Conservation (phyloP, 2,329 filamentous ascomycete species). For the Boeremia exigua region DNA sequence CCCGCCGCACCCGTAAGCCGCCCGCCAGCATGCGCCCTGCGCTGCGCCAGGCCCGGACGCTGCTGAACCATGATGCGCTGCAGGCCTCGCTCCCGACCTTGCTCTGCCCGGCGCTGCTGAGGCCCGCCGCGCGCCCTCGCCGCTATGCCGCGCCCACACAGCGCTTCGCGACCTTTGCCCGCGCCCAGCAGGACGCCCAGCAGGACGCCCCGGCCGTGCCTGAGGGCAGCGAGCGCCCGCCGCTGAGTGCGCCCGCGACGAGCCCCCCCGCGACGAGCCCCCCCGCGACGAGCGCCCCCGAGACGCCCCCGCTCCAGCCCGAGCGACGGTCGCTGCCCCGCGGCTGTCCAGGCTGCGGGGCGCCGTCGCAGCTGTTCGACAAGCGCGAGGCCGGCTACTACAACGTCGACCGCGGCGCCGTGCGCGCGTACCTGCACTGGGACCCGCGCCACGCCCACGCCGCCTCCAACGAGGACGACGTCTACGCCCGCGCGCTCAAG, state of each 20-base stretch:
- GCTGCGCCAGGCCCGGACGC: constrained; percentile 35
- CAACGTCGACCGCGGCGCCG: constrained; percentile 55
- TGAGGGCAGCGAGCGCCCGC: constrained; percentile 6
- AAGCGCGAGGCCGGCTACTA: constrained; percentile 65
- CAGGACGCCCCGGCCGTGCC: constrained; percentile 8
- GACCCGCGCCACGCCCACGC: constrained; percentile 28
- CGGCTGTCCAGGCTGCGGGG: constrained; percentile 69
- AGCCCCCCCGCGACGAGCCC: background rate
- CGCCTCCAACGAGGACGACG: constrained; percentile 41
- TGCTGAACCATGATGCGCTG: constrained; percentile 31
- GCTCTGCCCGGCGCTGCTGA: constrained; percentile 44
- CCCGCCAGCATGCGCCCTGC: constrained; percentile 40
- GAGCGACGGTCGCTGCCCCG: constrained; percentile 50
- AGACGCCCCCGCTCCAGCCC: background rate
- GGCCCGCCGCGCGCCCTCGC: constrained; percentile 17
- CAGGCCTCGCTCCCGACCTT: constrained; percentile 40
- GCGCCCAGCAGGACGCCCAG: constrained; percentile 24
- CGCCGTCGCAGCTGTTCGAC: constrained; percentile 63
- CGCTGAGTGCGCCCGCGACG: background rate
- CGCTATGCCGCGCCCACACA: constrained; percentile 17
- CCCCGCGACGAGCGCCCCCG: background rate
- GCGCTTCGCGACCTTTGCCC: constrained; percentile 34
- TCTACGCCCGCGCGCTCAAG: constrained; percentile 46
- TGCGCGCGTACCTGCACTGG: constrained; percentile 49
- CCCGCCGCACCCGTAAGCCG: background rate